phyloP scores from a whole-genome alignment of 2,329 filamentous ascomycete species.

The Ilyonectria robusta region DNA sequence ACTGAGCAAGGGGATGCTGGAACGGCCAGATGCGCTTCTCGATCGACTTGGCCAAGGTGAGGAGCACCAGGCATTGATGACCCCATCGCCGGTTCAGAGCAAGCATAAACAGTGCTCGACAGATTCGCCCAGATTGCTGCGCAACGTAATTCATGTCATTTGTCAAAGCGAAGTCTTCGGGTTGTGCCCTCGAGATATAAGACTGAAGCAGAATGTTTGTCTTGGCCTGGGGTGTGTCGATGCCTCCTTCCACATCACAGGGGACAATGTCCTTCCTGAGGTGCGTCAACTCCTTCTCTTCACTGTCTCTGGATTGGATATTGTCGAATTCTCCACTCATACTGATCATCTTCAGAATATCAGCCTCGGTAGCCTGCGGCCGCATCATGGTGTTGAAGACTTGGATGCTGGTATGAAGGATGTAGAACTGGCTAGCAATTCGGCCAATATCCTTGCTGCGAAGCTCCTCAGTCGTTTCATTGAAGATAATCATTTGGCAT shows the following conservation, averaged over 20 bases:
- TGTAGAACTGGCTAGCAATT: constrained; percentile 98
- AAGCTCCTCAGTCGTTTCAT: constrained; percentile 92
- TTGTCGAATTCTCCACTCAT: constrained; percentile 99
- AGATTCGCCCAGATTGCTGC: constrained; percentile 95
- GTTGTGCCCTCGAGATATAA: constrained; percentile 88
- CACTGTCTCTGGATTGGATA: constrained; percentile 90
- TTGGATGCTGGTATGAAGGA: constrained; percentile 92
- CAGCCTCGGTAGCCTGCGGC: constrained; percentile 87
- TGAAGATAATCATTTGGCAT: constrained; percentile 99
- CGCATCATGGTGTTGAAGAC: constrained; percentile 98
- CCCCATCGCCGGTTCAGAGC: constrained; percentile 96
- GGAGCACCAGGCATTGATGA: constrained; percentile 90
- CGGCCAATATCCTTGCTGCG: constrained; percentile 95
- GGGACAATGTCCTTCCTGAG: constrained; percentile 80
- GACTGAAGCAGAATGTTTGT: constrained; percentile 96
- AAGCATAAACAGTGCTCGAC: constrained; percentile 96
- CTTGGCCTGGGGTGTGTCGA: constrained; percentile 84
- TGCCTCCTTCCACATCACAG: constrained; percentile 83
- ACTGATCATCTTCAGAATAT: constrained; percentile 95
- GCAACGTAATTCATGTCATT: constrained; percentile 96
- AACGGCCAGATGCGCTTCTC: constrained; percentile 97
- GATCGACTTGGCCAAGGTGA: constrained; percentile 96
- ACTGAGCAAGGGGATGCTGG: constrained; percentile 94
- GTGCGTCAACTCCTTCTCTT: constrained; percentile 86
- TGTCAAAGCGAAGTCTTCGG: constrained; percentile 93